A percentile compares a stretch with the other conserved stretches of the same genome.
phyloP scores from a whole-genome alignment of 2,329 filamentous ascomycete genomes.

The Penicillium paneum region DNA sequence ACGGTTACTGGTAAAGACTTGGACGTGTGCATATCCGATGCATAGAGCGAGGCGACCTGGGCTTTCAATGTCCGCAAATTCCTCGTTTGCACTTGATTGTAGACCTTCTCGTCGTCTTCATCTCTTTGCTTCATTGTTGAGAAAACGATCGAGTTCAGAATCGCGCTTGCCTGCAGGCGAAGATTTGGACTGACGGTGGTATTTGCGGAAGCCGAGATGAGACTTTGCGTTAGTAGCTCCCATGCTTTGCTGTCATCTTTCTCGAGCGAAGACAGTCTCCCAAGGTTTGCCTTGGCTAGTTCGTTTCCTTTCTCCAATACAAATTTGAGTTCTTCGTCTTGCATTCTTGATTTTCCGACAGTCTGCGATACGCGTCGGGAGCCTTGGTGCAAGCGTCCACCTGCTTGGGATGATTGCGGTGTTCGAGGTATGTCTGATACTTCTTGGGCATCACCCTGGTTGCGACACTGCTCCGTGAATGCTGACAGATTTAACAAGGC shows the following conservation, averaged over 20 bases:
- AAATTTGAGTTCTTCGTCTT: constrained; percentile 47
- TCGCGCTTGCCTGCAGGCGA: constrained; percentile 57
- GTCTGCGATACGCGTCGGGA: constrained; percentile 42
- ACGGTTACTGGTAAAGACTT: constrained; percentile 63
- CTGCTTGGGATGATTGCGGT: constrained; percentile 24
- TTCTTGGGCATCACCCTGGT: constrained; percentile 49
- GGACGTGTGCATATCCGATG: constrained; percentile 51
- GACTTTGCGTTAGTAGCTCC: constrained; percentile 59
- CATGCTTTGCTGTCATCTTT: constrained; percentile 69
- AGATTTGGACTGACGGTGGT: constrained; percentile 38
- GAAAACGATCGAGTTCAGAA: constrained; percentile 50
- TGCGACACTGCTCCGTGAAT: constrained; percentile 43
- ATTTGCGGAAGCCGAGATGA: constrained; percentile 48
- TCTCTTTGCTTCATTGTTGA: constrained; percentile 43
- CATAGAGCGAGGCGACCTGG: constrained; percentile 59
- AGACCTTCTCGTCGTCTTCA: constrained; percentile 43
- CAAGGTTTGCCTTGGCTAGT: constrained; percentile 69
- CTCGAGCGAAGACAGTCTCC: constrained; percentile 66
- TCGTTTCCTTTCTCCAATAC: constrained; percentile 72
- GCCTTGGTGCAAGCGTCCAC: constrained; percentile 35
- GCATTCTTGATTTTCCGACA: constrained; percentile 40
- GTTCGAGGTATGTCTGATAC: constrained; percentile 48
- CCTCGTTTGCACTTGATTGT: constrained; percentile 66
- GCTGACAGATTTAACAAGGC: constrained; percentile 70
- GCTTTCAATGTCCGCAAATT: constrained; percentile 65